phyloP scores from a whole-genome alignment of 2,329 filamentous ascomycete genomes.

The Coleophoma eucalyptorum region DNA sequence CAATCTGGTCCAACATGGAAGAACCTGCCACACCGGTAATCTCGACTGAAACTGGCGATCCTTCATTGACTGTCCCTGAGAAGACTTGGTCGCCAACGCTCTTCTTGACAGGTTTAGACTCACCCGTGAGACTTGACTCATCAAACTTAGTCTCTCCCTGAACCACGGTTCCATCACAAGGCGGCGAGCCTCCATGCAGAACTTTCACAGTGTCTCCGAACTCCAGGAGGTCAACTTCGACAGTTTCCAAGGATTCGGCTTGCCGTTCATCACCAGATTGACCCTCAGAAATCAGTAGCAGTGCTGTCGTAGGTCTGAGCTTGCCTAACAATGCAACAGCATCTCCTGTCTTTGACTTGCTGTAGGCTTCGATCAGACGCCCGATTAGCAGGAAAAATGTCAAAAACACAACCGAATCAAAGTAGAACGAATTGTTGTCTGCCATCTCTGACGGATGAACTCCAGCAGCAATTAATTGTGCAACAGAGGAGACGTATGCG shows the following conservation, averaged over 20 bases:
- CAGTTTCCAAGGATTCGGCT: slow-evolving; percentile 9
- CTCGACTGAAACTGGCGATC: slow-evolving; percentile 54
- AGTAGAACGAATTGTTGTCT: slow-evolving; percentile 62
- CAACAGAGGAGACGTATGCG: slow-evolving; percentile 80
- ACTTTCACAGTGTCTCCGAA: slow-evolving; percentile 72
- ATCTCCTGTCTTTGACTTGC: slow-evolving; percentile 85
- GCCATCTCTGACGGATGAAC: slow-evolving; percentile 33
- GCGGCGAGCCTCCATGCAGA: slow-evolving; percentile 75
- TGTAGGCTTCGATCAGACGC: slow-evolving; percentile 80
- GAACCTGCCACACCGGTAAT: slow-evolving; percentile 62
- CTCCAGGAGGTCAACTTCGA: slow-evolving; percentile 58
- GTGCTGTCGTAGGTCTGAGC: slow-evolving; percentile 72
- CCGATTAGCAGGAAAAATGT: slow-evolving; percentile 80
- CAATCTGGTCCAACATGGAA: slow-evolving; percentile 79
- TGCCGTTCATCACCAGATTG: slow-evolving; percentile 1
- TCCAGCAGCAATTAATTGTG: slow-evolving; percentile 67
- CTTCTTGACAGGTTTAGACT: slow-evolving; percentile 67
- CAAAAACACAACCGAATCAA: slow-evolving; percentile 89
- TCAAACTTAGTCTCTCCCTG: slow-evolving; percentile 69
- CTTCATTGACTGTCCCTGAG: slow-evolving; percentile 73
- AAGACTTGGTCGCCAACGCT: slow-evolving; percentile 59
- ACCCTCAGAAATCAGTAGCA: slow-evolving; percentile 46
- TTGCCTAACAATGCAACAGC: slow-evolving; percentile 77
- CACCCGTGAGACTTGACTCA: slow-evolving; percentile 85
- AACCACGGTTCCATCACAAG: slow-evolving; percentile 72